These are phyloP conservation scores for Juglanconis oblonga DNA, from an alignment of 2,329 filamentous ascomycete genomes.

Conservation along the genomic window DNA sequence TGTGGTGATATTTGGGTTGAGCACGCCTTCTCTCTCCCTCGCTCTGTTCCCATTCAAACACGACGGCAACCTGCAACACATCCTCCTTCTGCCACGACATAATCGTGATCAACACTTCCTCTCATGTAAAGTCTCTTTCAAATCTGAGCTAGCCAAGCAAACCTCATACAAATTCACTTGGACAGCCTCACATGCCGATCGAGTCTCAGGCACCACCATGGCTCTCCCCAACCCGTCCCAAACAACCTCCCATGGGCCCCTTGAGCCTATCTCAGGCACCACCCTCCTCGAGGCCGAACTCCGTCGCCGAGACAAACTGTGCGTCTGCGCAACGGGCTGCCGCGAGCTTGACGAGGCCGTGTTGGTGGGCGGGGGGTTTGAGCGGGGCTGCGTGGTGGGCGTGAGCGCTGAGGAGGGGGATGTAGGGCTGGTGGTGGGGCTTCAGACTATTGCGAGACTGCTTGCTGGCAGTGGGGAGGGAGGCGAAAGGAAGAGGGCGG, in stretches of 20 bases:
- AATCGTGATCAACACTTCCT: too few relatives aligned
- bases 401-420: conserved; percentile 51
- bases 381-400: conserved; percentile 51
- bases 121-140: too few relatives aligned
- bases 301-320: conserved; percentile 30
- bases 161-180: too few relatives aligned
- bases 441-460: not conserved
- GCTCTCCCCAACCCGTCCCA: conserved; percentile 29
- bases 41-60: too few relatives aligned
- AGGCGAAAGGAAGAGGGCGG: conserved; percentile 29
- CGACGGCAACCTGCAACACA: too few relatives aligned
- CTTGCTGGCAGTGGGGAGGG: conserved; percentile 10
- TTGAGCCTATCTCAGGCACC: conserved; percentile 44
- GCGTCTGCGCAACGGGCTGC: conserved; percentile 41
- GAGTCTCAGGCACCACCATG: conserved; percentile 8
- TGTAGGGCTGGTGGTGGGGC: conserved; percentile 45
- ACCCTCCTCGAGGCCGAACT: conserved; percentile 39
- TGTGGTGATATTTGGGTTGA: too few relatives aligned
- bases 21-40: too few relatives aligned
- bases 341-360: conserved; percentile 48
- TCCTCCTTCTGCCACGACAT: too few relatives aligned
- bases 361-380: conserved; percentile 37
- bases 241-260: conserved; percentile 42
- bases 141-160: too few relatives aligned
- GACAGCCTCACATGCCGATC: not conserved